These are phyloP conservation scores for Kwoniella sp. DNA, from an alignment of 768 basidiomycete species.

Conservation along the genomic window DNA sequence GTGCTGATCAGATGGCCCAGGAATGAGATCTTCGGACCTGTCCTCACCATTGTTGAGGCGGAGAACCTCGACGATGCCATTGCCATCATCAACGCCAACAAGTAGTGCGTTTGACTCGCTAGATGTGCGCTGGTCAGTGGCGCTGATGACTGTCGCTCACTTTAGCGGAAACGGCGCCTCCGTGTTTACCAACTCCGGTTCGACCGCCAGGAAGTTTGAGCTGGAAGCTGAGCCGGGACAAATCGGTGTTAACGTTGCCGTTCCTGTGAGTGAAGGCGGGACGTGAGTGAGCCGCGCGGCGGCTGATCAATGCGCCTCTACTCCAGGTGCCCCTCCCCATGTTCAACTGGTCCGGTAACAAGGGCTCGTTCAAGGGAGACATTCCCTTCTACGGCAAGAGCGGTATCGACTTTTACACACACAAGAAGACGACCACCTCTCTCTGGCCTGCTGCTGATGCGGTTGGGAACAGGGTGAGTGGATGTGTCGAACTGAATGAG, in stretches of 20 bases:
- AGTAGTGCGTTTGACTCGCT: slow-evolving; percentile 56
- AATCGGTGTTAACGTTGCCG: slow-evolving; percentile 77
- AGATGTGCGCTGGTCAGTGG: too few relatives aligned
- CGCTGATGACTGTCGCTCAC: too few relatives aligned
- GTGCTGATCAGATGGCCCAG: slow-evolving; percentile 51
- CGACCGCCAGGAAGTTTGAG: slow-evolving; percentile 91
- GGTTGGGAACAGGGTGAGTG: slow-evolving; percentile 43
- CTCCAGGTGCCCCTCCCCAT: slow-evolving; percentile 85
- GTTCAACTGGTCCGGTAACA: slow-evolving; percentile 97
- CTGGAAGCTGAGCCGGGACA: slow-evolving; percentile 77
- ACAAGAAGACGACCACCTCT: slow-evolving; percentile 92
- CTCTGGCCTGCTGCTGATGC: slow-evolving; percentile 77
- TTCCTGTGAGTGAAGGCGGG: slow-evolving; percentile 51
- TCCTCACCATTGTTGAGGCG: slow-evolving; percentile 62
- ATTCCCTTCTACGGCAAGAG: slow-evolving; percentile 87
- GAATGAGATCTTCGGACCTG: slow-evolving; percentile 94
- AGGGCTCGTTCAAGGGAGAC: slow-evolving; percentile 68
- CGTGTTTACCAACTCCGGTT: slow-evolving; percentile 93
- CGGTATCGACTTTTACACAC: slow-evolving; percentile 92
- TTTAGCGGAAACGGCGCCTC: slow-evolving; percentile 75
- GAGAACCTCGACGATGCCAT: slow-evolving; percentile 85
- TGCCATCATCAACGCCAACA: slow-evolving; percentile 77
- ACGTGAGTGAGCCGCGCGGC: too few relatives aligned
- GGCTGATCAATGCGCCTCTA: slow-evolving; percentile 49
- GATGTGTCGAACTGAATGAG: background rate